A percentile compares a stretch with the other conserved stretches of the same genome.
phyloP scores from a whole-genome alignment of 805 yeast genomes.

The Yamadazyma kitorensis region DNA sequence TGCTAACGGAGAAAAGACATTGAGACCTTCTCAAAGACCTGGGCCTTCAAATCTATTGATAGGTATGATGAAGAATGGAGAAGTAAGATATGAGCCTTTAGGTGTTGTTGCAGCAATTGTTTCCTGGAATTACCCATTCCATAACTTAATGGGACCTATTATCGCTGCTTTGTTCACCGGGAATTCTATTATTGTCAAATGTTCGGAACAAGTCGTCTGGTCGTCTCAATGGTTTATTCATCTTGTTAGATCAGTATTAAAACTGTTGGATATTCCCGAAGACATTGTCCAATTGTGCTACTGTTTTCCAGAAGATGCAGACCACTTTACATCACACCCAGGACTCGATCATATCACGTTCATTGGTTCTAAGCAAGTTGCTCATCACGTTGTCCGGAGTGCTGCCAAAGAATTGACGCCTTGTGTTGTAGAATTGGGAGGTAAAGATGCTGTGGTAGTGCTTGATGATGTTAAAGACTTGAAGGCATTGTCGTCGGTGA shows the following conservation, averaged over 20 bases:
- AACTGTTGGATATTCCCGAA: constrained; percentile 72
- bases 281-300: constrained; percentile 83
- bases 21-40: constrained; percentile 71
- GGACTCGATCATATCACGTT: constrained; percentile 86
- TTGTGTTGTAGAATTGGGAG: constrained; percentile 94
- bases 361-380: constrained; percentile 94
- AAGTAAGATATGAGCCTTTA: constrained; percentile 89
- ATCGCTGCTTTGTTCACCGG: constrained; percentile 89
- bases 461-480: constrained; percentile 71
- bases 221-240: constrained; percentile 77
- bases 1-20: constrained; percentile 71
- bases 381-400: constrained; percentile 78
- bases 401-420: constrained; percentile 91
- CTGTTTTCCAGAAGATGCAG: constrained; percentile 88
- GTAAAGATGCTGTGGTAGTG: constrained; percentile 88
- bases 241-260: constrained; percentile 68
- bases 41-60: constrained; percentile 85
- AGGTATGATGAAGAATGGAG: constrained; percentile 83
- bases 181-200: constrained; percentile 85
- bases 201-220: constrained; percentile 97
- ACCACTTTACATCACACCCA: constrained; percentile 79
- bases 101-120: constrained; percentile 87
- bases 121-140: constrained; percentile 98
- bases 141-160: constrained; percentile 88
- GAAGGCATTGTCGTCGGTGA: constrained; percentile 59